These are phyloP conservation scores for Schoenoplectus triqueter DNA, from an alignment of 202 grass and related monocot species.

Conservation along the genomic window DNA sequence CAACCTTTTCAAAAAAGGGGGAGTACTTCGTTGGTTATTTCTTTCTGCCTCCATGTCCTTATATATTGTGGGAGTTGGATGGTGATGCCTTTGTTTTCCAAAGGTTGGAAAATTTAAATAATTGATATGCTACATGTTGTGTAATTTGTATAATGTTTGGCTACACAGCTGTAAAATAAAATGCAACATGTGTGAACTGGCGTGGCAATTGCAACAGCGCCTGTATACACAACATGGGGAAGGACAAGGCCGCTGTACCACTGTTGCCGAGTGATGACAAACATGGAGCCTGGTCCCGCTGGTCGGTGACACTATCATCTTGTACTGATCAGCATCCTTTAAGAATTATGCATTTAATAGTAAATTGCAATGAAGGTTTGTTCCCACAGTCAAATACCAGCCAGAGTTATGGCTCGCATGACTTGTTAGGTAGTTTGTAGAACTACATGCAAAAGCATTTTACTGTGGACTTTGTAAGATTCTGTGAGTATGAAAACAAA, in stretches of 20 bases:
- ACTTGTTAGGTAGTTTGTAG: not conserved
- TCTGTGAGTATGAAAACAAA: no score
- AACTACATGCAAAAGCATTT: not conserved
- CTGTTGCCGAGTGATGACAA: constrained; percentile 4
- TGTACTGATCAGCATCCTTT: not conserved
- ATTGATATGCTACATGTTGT: not conserved
- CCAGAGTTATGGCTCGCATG: not conserved
- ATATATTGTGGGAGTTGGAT: not conserved
- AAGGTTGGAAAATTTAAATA: not conserved
- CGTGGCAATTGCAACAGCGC: not conserved
- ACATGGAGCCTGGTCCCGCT: not conserved
- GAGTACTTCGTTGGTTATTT: constrained; percentile 34
- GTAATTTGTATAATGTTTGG: constrained; percentile 25
- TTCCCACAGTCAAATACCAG: not conserved
- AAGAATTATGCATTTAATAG: not conserved
- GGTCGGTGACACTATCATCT: not conserved
- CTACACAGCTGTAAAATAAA: not conserved
- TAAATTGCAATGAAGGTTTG: not conserved
- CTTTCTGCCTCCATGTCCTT: constrained; percentile 4
- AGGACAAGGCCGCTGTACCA: constrained; percentile 7
- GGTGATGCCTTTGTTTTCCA: not conserved
- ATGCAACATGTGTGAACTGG: constrained; percentile 21
- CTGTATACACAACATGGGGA: constrained; percentile 20
- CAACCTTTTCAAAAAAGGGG: constrained; percentile 31
- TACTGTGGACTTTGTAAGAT: no score